Conservation (phyloP, 805 yeast genomes). For the Saccharomycopsis sp. region DNA sequence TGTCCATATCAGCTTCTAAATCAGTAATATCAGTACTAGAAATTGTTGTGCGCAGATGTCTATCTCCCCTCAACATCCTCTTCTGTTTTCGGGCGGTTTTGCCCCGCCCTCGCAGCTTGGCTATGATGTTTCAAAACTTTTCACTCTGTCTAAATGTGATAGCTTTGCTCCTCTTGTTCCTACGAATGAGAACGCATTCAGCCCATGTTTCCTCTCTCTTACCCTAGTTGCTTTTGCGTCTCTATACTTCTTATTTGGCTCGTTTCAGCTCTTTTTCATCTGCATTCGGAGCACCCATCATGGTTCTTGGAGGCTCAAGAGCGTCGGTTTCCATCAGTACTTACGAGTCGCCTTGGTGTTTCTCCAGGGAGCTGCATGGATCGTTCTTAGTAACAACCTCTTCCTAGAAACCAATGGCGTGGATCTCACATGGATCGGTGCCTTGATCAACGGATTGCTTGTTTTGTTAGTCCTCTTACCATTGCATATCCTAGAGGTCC, state of each 20-base stretch:
- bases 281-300: background rate
- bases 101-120: background rate
- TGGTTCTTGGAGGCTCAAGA: conserved; percentile 8
- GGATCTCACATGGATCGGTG: background rate
- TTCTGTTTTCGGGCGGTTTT: background rate
- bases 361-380: conserved; percentile 3
- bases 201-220: conserved; percentile 12
- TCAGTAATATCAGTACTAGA: no score
- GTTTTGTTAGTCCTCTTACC: conserved; percentile 12
- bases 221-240: conserved; percentile 1
- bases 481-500: conserved; percentile 17
- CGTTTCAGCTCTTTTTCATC: conserved; percentile 10
- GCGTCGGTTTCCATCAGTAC: conserved; percentile 13
- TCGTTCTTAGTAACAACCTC: conserved; percentile 3
- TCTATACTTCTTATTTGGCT: conserved; percentile 6
- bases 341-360: conserved; percentile 7
- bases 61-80: background rate
- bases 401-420: background rate
- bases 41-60: background rate
- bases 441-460: conserved; percentile 1
- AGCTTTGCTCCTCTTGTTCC: background rate
- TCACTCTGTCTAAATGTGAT: background rate
- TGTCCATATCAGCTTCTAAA: no score
- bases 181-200: conserved; percentile 17
- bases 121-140: background rate